Conservation (phyloP, 495 filamentous ascomycete species). For the Penicillium bovifimosum region DNA sequence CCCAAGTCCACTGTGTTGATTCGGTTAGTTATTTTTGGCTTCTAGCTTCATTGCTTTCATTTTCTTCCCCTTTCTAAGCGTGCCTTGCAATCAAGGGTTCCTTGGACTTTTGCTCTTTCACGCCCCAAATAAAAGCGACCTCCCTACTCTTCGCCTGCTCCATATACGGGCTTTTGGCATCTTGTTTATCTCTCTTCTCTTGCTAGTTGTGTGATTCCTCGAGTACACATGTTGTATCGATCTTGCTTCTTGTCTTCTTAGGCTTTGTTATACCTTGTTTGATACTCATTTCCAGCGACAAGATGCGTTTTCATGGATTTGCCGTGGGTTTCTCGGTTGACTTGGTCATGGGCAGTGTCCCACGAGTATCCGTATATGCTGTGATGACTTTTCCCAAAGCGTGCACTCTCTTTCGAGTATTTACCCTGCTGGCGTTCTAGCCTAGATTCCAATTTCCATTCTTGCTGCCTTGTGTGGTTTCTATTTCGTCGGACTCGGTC, state of each 20-base stretch:
- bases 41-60: constrained; percentile 6
- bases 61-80: constrained; percentile 21
- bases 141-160: constrained; percentile 24
- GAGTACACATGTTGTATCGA: constrained; percentile 30
- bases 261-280: constrained; percentile 15
- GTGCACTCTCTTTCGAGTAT: constrained; percentile 17
- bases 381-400: constrained; percentile 21
- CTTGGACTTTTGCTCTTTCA: constrained; percentile 35
- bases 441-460: constrained; percentile 32
- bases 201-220: constrained; percentile 28
- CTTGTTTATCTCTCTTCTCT: constrained; percentile 25
- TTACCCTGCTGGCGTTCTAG: constrained; percentile 25
- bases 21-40: constrained; percentile 19
- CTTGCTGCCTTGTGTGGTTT: constrained; percentile 7
- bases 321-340: constrained; percentile 17
- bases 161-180: constrained; percentile 5
- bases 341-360: constrained; percentile 14
- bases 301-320: constrained; percentile 8
- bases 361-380: constrained; percentile 25
- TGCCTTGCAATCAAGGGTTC: constrained; percentile 26
- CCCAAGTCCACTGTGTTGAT: constrained; percentile 43
- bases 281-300: constrained; percentile 17
- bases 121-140: constrained; percentile 43
- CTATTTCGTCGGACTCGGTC: background rate
- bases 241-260: constrained; percentile 20